Evolutionary conservation across 139 green algal genomes (phyloP), one percentile per base, ranked within the genome.

Genomic region (Astrephomene gubernaculifera): DNA sequence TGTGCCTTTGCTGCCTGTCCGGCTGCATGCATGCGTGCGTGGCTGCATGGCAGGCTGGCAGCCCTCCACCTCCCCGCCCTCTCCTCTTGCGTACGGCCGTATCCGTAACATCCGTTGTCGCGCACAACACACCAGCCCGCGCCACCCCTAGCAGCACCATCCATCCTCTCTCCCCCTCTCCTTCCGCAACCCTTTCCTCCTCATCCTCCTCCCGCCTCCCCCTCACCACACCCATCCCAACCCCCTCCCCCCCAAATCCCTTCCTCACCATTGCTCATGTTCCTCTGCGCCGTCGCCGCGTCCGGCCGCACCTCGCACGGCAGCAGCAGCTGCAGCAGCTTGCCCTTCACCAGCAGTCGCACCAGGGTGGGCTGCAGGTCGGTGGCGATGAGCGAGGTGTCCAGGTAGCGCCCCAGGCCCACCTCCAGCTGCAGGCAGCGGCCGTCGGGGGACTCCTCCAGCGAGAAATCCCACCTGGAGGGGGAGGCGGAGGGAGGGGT

Each of bases 261-360:
- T 21, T 33, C 0, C 73, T 69, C 41, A 83, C 76, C 79, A 4
- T 33, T 86, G 44, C 44, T 70, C n/a, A 83, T 89, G 29, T 89
- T 94, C 25, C 96, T 91, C 89, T 95, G 87, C 29, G 94, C 94
- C 27, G 44, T 90, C 54, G 83, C 33, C 12, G 70, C 76, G 49
- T 90, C 82, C 9, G 81, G 60, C 49, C 87, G 54, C 72, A 97
- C 96, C 90, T 98, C 95, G 14, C 85, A 91, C 0, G 94, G 92
- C 67, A 99, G 88, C 41, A 86, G 44, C 80, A 98, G 92, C 89
- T 98, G 94, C 87, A 99, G 92, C 87, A 98, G 82, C 45, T 90
- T 92, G 53, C 93, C 95, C 89, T 97, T 97, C 75, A 97, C 93
- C 35, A 98, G 92, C 73, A 99, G 87, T 5, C 95, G 90, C 24